Evolutionary conservation across 352 stramenopile species (phyloP).

Genomic region (Globisporangium irregulare): DNA sequence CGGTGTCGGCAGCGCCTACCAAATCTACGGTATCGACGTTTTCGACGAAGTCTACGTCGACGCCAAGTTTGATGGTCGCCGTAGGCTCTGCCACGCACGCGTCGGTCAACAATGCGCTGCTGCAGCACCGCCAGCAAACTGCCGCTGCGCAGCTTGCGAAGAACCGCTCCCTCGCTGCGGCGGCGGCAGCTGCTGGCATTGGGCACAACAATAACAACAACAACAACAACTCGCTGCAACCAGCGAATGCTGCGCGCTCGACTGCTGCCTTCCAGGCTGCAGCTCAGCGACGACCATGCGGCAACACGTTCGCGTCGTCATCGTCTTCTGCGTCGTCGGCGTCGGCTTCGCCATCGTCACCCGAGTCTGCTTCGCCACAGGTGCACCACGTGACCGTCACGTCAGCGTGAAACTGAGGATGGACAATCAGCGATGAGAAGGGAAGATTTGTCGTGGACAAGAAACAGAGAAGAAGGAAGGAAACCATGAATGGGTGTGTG

Average conservation of each 20-base stretch:
- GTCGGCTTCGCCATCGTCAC: constrained; percentile 38
- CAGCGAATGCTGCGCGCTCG: constrained; percentile 18
- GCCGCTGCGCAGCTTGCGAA: constrained; percentile 16
- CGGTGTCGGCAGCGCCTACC: constrained; percentile 6
- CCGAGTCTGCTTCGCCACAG: constrained; percentile 41
- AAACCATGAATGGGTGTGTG: neutral
- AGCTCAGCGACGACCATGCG: constrained; percentile 34
- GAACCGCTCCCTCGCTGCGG: constrained; percentile 8
- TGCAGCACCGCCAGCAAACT: constrained; percentile 17
- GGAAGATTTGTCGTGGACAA: neutral
- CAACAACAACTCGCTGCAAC: constrained; percentile 3
- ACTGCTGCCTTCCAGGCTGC: constrained; percentile 30
- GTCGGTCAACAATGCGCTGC: constrained; percentile 3
- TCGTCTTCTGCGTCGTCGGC: constrained; percentile 43
- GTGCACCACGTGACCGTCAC: constrained; percentile 72
- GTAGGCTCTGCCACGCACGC: constrained; percentile 8
- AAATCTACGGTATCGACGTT: constrained; percentile 9
- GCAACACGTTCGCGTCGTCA: constrained; percentile 44
- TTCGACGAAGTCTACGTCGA: neutral
- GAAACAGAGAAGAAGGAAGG: neutral
- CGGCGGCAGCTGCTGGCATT: constrained; percentile 9
- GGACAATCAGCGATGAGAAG: neutral
- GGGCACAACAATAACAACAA: constrained; percentile 1
- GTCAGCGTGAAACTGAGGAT: constrained; percentile 38
- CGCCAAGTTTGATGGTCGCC: constrained; percentile 12